Evolutionary conservation across 2,329 filamentous ascomycete genomes (phyloP).

Genomic region (Penicillium sp.): DNA sequence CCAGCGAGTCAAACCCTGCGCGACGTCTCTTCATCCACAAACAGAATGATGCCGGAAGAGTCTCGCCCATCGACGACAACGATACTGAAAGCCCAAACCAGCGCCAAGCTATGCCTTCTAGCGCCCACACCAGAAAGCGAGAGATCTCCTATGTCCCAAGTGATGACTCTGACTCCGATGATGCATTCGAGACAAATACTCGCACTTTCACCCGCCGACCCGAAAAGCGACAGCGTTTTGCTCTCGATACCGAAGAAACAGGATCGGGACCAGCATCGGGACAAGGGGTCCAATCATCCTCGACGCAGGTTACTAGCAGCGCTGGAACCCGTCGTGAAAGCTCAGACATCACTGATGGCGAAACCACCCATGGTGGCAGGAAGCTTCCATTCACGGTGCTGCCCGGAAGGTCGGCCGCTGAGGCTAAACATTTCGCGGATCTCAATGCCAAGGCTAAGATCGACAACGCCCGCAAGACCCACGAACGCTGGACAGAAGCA

Average conservation of each 20-base stretch:
- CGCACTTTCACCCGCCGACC: constrained; percentile 34
- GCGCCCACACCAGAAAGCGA: constrained; percentile 19
- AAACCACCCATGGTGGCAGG: not conserved
- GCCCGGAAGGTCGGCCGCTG: not conserved
- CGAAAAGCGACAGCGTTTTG: constrained; percentile 11
- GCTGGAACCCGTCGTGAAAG: too few species aligned
- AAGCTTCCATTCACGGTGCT: not conserved
- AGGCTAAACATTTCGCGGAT: not conserved
- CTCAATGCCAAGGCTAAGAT: not conserved
- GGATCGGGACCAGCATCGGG: constrained; percentile 10
- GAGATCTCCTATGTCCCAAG: constrained; percentile 13
- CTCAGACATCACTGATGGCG: not conserved
- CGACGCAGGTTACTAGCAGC: not conserved
- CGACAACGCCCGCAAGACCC: not conserved
- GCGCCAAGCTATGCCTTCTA: constrained; percentile 9
- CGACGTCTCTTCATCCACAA: constrained; percentile 38
- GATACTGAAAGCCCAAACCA: constrained; percentile 19
- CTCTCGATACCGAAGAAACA: not conserved
- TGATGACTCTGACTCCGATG: constrained; percentile 33
- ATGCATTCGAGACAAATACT: constrained; percentile 46
- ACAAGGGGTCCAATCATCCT: constrained; percentile 10
- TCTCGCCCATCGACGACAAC: constrained; percentile 39
- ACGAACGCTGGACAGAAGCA: constrained; percentile 36
- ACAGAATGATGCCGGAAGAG: constrained; percentile 34
- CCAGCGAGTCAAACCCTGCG: not conserved